Conservation (phyloP, 169 alveolate genomes). For the Theileria annulata region DNA sequence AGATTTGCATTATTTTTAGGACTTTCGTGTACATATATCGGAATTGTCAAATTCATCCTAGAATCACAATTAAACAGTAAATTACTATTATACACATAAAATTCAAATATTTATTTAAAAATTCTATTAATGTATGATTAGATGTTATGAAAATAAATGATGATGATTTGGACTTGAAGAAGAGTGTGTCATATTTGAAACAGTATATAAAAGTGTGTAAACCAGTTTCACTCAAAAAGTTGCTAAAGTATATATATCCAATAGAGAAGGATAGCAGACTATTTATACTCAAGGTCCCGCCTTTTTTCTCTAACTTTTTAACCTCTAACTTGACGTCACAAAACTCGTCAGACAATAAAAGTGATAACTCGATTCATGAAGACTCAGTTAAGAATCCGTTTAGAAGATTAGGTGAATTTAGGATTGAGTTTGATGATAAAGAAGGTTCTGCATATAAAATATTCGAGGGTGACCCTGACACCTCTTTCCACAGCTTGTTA, state of each 20-base stretch:
- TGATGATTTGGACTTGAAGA: conserved; percentile 1
- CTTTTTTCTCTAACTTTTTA: conserved; percentile 24
- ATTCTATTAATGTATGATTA: background rate
- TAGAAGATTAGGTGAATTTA: conserved; percentile 1
- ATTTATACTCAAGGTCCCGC: conserved; percentile 12
- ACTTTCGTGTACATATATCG: conserved; percentile 42
- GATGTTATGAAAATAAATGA: background rate
- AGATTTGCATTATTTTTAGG: conserved; percentile 9
- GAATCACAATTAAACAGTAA: conserved; percentile 29
- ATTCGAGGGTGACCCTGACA: conserved; percentile 16
- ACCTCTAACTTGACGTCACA: background rate
- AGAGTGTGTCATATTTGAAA: conserved; percentile 24
- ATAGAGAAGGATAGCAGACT: conserved; percentile 22
- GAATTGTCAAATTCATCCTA: conserved; percentile 39
- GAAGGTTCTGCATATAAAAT: background rate
- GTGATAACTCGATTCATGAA: background rate
- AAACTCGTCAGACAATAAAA: background rate
- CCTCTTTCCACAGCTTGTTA: conserved; percentile 47
- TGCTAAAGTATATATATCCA: conserved; percentile 55
- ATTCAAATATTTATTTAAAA: background rate
- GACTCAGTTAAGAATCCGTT: conserved; percentile 10
- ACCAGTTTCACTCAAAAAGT: conserved; percentile 53
- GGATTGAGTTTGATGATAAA: background rate
- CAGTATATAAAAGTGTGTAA: conserved; percentile 33
- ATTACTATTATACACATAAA: background rate